phyloP scores from a whole-genome alignment of 164 flowering plant species.

The Brasenia schreberi region DNA sequence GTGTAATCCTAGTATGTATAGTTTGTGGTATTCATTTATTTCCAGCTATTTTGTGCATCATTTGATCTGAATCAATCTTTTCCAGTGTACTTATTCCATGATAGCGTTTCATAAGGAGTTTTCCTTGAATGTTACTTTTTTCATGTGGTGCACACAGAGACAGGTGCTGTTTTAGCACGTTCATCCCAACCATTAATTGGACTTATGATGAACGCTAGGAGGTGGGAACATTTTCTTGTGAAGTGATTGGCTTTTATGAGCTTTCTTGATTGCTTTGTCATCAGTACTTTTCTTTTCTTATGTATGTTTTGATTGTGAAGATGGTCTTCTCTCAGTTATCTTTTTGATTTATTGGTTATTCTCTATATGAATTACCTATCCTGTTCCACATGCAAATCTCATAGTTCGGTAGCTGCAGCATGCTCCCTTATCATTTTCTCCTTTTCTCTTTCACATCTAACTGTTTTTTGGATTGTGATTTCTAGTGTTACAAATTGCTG shows the following conservation, averaged over 20 bases:
- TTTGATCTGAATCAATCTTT: not conserved
- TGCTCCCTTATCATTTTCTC: not conserved
- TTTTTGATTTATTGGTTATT: too few species aligned
- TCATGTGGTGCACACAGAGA: slow-evolving; percentile 21
- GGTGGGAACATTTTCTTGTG: slow-evolving; percentile 27
- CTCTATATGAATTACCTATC: not conserved
- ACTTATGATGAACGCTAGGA: slow-evolving; percentile 94
- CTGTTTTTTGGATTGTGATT: not conserved
- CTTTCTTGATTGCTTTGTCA: too few species aligned
- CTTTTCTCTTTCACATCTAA: not conserved
- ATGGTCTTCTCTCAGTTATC: too few species aligned
- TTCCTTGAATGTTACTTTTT: not conserved
- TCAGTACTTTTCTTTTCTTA: too few species aligned
- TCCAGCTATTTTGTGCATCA: not conserved
- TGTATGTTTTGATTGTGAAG: too few species aligned
- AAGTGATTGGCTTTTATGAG: too few species aligned
- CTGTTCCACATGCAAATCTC: not conserved
- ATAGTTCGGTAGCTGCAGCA: not conserved
- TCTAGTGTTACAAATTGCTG: not conserved
- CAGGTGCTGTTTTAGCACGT: slow-evolving; percentile 96
- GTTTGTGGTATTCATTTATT: not conserved
- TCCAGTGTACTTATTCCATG: not conserved
- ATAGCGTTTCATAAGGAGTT: not conserved
- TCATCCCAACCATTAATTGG: slow-evolving; percentile 99
- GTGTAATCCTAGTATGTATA: slow-evolving; percentile 65